phyloP scores from a whole-genome alignment of 1,284 basidiomycete species.

The Ganoderma leucocontextum region DNA sequence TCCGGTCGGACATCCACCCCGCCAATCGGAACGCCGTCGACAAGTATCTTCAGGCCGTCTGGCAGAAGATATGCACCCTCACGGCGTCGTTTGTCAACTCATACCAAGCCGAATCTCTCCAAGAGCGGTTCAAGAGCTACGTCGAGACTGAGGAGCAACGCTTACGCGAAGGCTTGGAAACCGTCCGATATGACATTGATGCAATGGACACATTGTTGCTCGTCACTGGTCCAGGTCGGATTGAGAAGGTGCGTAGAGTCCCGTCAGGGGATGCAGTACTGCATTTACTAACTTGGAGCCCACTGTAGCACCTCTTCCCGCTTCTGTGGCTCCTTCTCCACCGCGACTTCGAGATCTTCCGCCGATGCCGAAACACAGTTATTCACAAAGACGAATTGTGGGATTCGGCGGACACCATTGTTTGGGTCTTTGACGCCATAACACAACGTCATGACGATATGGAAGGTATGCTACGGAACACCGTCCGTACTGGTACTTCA shows the following conservation, averaged over 20 bases:
- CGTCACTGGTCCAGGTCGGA: slow-evolving; percentile 29
- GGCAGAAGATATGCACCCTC: slow-evolving; percentile 21
- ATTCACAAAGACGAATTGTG: slow-evolving; percentile 35
- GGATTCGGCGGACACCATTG: slow-evolving; percentile 32
- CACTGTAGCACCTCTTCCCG: slow-evolving; percentile 42
- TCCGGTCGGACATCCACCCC: slow-evolving; percentile 27
- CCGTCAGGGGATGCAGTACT: background rate
- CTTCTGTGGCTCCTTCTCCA: slow-evolving; percentile 30
- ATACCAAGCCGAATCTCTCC: slow-evolving; percentile 14
- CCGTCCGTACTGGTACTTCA: background rate
- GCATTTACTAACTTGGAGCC: background rate
- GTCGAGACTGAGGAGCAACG: slow-evolving; percentile 31
- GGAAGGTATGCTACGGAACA: slow-evolving; percentile 5
- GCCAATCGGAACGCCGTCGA: slow-evolving; percentile 32
- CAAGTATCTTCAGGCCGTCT: slow-evolving; percentile 27
- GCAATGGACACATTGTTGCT: slow-evolving; percentile 31
- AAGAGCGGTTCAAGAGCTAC: slow-evolving; percentile 28
- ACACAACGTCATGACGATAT: slow-evolving; percentile 20
- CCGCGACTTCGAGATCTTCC: slow-evolving; percentile 29
- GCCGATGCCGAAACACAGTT: slow-evolving; percentile 18
- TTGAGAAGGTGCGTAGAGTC: slow-evolving; percentile 30
- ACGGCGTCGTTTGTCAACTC: slow-evolving; percentile 20
- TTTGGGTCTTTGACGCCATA: slow-evolving; percentile 25
- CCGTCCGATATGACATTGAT: slow-evolving; percentile 32
- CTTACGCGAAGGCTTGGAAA: slow-evolving; percentile 26